These are phyloP conservation scores for Albizia julibrissin DNA, from an alignment of 306 rosid species.

Conservation along the genomic window DNA sequence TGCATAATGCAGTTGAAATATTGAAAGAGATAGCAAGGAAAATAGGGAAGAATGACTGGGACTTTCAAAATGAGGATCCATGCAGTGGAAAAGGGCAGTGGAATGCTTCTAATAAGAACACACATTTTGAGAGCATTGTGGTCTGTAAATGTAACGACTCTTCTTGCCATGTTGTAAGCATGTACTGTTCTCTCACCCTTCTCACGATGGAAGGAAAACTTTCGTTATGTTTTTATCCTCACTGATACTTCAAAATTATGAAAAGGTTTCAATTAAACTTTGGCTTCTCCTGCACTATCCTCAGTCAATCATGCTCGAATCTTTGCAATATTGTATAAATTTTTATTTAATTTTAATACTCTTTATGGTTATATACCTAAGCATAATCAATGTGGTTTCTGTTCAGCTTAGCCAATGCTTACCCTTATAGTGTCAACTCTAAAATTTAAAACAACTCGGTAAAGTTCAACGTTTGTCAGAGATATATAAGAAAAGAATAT, in stretches of 20 bases:
- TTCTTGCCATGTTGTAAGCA: slow-evolving; percentile 80
- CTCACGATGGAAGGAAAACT: neutral
- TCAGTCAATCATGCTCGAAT: neutral
- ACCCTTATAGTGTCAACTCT: neutral
- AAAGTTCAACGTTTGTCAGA: neutral
- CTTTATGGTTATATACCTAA: neutral
- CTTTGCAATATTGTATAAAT: slow-evolving; percentile 1
- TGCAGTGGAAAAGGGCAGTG: slow-evolving; percentile 54
- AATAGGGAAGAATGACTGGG: slow-evolving; percentile 84
- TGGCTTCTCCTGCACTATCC: neutral
- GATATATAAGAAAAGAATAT: too few species aligned
- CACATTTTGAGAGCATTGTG: slow-evolving; percentile 58
- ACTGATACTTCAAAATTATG: neutral
- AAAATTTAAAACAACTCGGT: neutral
- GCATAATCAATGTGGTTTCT: neutral
- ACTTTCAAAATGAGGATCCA: slow-evolving; percentile 43
- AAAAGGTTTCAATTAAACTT: neutral
- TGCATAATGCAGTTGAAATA: slow-evolving; percentile 51
- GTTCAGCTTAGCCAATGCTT: neutral
- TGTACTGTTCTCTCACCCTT: slow-evolving; percentile 44
- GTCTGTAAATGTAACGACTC: slow-evolving; percentile 49
- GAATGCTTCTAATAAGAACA: slow-evolving; percentile 41
- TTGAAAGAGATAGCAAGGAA: slow-evolving; percentile 70
- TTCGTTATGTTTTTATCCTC: neutral
- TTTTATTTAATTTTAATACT: neutral